Evolutionary conservation across 331 rosid species (phyloP).

Genomic region (Malus hybrid): DNA sequence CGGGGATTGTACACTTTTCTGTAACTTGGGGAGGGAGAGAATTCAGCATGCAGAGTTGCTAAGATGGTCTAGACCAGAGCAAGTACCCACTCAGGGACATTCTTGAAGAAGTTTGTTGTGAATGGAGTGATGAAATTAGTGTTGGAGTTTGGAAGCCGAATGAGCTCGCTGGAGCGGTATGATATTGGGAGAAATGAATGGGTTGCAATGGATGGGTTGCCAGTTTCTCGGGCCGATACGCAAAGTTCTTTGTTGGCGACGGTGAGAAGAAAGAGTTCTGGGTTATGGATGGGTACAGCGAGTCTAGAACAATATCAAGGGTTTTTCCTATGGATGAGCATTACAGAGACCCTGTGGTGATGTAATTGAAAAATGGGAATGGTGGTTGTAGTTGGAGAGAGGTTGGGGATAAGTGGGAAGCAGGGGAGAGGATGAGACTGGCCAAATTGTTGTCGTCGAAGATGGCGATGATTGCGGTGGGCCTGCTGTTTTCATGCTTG

Average conservation of each 20-base stretch:
- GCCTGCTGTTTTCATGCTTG: slow-evolving; percentile 76
- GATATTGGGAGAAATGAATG: slow-evolving; percentile 56
- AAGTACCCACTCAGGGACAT: neutral
- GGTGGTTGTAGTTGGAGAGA: slow-evolving; percentile 46
- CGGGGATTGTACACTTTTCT: too few relatives aligned
- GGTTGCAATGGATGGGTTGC: slow-evolving; percentile 59
- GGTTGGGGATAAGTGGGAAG: slow-evolving; percentile 67
- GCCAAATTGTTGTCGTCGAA: slow-evolving; percentile 65
- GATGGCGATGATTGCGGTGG: slow-evolving; percentile 18
- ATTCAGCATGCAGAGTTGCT: too few relatives aligned
- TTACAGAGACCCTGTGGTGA: slow-evolving; percentile 53
- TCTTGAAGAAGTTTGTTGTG: neutral
- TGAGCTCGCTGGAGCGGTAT: slow-evolving; percentile 60
- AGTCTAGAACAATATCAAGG: slow-evolving; percentile 64
- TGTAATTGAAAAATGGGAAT: slow-evolving; percentile 38
- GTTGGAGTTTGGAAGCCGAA: too few relatives aligned
- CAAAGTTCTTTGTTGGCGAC: slow-evolving; percentile 50
- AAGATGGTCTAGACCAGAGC: too few relatives aligned
- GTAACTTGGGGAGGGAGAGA: too few relatives aligned
- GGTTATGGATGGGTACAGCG: slow-evolving; percentile 92
- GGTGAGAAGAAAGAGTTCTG: slow-evolving; percentile 54
- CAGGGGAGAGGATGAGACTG: slow-evolving; percentile 53
- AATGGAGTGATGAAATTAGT: neutral
- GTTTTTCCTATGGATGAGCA: slow-evolving; percentile 84
- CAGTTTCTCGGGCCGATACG: slow-evolving; percentile 70